phyloP scores from a whole-genome alignment of 2,329 filamentous ascomycete genomes.

The Penicillium sp. region DNA sequence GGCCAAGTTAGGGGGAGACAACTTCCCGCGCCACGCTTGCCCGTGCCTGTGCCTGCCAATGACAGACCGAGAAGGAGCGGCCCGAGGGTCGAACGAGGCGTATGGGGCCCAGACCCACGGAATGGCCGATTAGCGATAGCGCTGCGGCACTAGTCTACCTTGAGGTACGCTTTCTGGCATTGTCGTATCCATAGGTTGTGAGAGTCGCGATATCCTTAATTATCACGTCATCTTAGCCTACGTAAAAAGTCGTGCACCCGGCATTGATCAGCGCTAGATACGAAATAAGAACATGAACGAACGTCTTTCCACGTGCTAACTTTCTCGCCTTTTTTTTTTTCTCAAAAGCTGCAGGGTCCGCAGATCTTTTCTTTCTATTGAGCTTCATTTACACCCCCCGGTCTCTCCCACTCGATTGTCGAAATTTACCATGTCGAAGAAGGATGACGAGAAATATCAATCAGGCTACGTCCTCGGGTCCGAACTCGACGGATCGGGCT shows the following conservation, averaged over 20 bases:
- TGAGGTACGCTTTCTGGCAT: background rate
- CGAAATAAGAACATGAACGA: background rate
- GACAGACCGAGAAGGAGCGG: background rate
- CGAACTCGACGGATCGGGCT: conserved; percentile 11
- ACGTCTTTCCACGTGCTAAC: background rate
- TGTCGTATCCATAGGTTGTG: background rate
- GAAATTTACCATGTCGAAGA: conserved; percentile 5
- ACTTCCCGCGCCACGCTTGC: background rate
- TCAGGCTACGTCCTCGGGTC: conserved; percentile 8
- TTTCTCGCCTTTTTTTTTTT: background rate
- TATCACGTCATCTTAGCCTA: conserved; percentile 14
- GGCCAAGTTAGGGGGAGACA: background rate
- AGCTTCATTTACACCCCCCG: background rate
- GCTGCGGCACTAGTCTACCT: background rate
- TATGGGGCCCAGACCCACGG: background rate
- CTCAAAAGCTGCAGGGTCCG: background rate
- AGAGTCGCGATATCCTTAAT: conserved; percentile 16
- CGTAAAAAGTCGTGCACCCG: background rate
- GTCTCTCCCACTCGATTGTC: background rate
- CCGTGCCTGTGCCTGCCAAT: background rate
- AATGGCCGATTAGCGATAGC: background rate
- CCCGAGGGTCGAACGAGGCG: background rate
- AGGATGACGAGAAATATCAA: conserved; percentile 14
- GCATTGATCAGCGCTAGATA: background rate
- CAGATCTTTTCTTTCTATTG: background rate